These are phyloP conservation scores for Puya raimondii DNA, from an alignment of 176 grass and related monocot species.

Conservation along the genomic window DNA sequence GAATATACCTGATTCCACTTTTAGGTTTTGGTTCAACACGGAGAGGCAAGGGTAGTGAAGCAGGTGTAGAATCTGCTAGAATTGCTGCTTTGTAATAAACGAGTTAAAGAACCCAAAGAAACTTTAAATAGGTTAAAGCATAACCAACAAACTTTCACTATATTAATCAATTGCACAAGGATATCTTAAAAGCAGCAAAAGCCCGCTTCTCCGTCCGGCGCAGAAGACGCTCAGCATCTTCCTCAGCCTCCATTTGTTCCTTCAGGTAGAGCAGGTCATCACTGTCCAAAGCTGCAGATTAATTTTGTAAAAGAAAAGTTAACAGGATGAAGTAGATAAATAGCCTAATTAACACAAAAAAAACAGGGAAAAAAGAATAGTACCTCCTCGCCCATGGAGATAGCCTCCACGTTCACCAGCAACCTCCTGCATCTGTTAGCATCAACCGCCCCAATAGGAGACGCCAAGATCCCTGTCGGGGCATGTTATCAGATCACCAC, in stretches of 20 bases:
- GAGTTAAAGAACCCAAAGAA: constrained; percentile 40
- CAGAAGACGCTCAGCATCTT: constrained; percentile 93
- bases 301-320: constrained; percentile 7
- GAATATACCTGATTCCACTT: constrained; percentile 73
- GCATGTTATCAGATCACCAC: constrained; percentile 93
- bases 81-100: constrained; percentile 65
- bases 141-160: not conserved
- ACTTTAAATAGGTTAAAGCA: constrained; percentile 2
- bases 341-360: not conserved
- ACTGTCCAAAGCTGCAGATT: constrained; percentile 75
- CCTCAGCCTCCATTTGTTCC: constrained; percentile 99
- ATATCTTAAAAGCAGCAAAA: constrained; percentile 99
- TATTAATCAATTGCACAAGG: constrained; percentile 24
- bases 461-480: constrained; percentile 90
- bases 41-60: constrained; percentile 50
- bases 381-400: constrained; percentile 96
- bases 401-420: constrained; percentile 97
- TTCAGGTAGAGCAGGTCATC: constrained; percentile 98
- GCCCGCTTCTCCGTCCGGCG: constrained; percentile 84
- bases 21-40: constrained; percentile 89
- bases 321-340: constrained; percentile 16
- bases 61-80: constrained; percentile 69
- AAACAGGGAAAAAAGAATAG: constrained; percentile 18
- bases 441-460: constrained; percentile 51
- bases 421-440: constrained; percentile 97